phyloP scores from a whole-genome alignment of 208 protist species.

The Crithidia mellificae region DNA sequence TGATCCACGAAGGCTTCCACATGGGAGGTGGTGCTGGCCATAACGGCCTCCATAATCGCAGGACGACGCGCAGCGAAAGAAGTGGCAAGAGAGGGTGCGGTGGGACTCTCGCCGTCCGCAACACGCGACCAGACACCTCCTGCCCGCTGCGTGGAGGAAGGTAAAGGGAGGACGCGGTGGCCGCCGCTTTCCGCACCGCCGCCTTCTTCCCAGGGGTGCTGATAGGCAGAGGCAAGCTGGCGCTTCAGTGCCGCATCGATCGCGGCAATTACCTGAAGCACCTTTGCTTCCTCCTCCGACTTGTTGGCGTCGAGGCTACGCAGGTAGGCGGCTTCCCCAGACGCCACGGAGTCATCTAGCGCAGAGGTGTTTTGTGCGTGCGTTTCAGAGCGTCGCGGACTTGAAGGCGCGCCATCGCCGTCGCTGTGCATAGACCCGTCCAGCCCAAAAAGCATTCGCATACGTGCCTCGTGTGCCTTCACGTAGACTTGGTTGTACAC shows the following conservation, averaged over 20 bases:
- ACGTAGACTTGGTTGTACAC: constrained; percentile 33
- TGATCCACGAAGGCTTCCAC: constrained; percentile 30
- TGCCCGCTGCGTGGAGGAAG: no score
- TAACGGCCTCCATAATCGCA: constrained; percentile 32
- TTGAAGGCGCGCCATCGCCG: neutral
- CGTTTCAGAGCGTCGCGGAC: neutral
- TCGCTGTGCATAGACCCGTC: neutral
- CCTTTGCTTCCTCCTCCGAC: constrained; percentile 32
- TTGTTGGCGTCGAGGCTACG: constrained; percentile 17
- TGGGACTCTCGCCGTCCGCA: no score
- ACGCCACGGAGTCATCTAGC: neutral
- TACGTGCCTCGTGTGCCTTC: constrained; percentile 37
- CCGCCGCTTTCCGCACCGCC: no score
- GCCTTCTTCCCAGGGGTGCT: no score
- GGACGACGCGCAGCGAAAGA: constrained; percentile 12
- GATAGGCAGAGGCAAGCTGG: constrained; percentile 28
- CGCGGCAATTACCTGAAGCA: constrained; percentile 31
- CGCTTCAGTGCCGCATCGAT: constrained; percentile 36
- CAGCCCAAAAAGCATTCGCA: constrained; percentile 35
- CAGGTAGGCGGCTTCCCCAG: constrained; percentile 33
- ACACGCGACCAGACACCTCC: no score
- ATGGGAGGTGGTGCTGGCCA: constrained; percentile 28
- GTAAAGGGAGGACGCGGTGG: neutral
- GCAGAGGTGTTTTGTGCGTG: no score
- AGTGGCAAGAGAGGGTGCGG: no score